Conservation (phyloP, 2,329 filamentous ascomycete species). For the Pseudogymnoascus sp. region DNA sequence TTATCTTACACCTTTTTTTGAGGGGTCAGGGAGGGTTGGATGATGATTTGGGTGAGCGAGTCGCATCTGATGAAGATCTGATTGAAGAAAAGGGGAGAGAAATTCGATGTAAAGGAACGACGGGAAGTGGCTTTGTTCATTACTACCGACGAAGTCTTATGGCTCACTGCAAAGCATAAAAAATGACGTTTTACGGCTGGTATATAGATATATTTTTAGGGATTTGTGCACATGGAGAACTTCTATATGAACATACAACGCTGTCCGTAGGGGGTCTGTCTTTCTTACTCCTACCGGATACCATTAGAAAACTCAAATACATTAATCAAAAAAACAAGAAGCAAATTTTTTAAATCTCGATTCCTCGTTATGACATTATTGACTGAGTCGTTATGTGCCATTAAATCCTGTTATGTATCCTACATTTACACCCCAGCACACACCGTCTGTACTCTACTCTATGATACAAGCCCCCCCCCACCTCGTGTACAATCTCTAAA, state of each 20-base stretch:
- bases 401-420: conserved; percentile 6
- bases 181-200: conserved; percentile 5
- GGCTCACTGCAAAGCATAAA: neutral
- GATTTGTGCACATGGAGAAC: neutral
- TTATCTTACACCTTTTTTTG: neutral
- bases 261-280: neutral
- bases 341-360: neutral
- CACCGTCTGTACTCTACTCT: neutral
- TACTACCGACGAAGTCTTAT: conserved; percentile 5
- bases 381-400: neutral
- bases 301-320: conserved; percentile 3
- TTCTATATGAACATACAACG: conserved; percentile 3
- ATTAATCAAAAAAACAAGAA: neutral
- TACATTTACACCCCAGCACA: neutral
- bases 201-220: conserved; percentile 6
- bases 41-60: neutral
- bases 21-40: neutral
- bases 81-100: neutral
- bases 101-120: neutral
- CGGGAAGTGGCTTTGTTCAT: neutral
- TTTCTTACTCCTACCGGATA: neutral
- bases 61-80: conserved; percentile 5
- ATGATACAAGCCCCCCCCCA: neutral
- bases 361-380: neutral
- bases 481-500: neutral